A percentile compares a stretch with the other conserved stretches of the same genome.
Conservation (phyloP, 1,284 basidiomycete genomes). For the Rhizopogon parksii region DNA sequence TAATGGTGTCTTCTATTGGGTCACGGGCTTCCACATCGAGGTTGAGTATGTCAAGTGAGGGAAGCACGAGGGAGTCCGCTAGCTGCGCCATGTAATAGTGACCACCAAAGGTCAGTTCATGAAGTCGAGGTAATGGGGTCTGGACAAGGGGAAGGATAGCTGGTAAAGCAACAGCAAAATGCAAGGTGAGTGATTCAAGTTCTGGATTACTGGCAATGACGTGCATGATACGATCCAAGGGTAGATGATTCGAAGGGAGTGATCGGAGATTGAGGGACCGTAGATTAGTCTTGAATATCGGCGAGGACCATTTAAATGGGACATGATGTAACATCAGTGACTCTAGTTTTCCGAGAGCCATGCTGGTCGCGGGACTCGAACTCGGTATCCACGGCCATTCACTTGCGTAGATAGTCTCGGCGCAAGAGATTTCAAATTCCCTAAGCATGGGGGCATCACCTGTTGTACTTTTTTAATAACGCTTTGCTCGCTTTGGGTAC, state of each 20-base stretch:
- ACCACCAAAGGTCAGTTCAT: slow-evolving; percentile 53
- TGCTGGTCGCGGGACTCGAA: slow-evolving; percentile 30
- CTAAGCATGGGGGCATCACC: slow-evolving; percentile 63
- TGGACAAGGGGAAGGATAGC: slow-evolving; percentile 53
- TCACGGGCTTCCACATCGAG: slow-evolving; percentile 64
- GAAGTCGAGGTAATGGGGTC: slow-evolving; percentile 45
- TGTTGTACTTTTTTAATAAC: slow-evolving; percentile 20
- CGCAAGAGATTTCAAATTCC: slow-evolving; percentile 71
- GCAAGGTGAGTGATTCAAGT: slow-evolving; percentile 49
- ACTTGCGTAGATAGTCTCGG: slow-evolving; percentile 50
- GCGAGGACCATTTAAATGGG: slow-evolving; percentile 69
- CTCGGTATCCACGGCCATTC: slow-evolving; percentile 71
- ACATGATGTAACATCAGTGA: slow-evolving; percentile 59
- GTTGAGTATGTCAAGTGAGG: slow-evolving; percentile 46
- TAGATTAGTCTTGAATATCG: slow-evolving; percentile 53
- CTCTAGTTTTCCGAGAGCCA: slow-evolving; percentile 40
- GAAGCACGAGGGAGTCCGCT: slow-evolving; percentile 54
- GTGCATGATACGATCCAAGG: slow-evolving; percentile 57
- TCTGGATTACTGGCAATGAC: slow-evolving; percentile 50
- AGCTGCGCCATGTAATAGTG: slow-evolving; percentile 57
- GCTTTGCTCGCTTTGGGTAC: not conserved
- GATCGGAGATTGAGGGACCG: slow-evolving; percentile 53
- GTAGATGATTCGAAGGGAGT: slow-evolving; percentile 53
- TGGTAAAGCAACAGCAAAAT: slow-evolving; percentile 52
- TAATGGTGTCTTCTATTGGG: slow-evolving; percentile 59